Base-by-base conservation (phyloP, 306 rosid species). In the Cucurbita pepo region DNA sequence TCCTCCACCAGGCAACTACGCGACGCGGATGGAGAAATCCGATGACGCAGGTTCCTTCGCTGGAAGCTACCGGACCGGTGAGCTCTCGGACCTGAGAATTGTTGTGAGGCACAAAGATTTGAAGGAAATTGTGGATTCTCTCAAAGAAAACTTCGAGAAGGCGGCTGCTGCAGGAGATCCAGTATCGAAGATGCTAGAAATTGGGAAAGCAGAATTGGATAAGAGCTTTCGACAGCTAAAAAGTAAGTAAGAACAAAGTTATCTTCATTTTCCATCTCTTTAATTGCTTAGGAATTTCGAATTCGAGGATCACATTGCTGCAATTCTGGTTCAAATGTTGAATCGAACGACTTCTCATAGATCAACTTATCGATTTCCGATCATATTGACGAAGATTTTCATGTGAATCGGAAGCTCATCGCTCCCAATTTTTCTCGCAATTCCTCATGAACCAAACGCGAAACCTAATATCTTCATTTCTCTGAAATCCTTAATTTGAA, bases 111-210 rank as follows among this genome's bases (percentile, higher is more conserved):
- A 95, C 63, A 86, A 67, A 78, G 87, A 95, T 77, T 82, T 95
- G 90, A 89, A 81, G 88, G 99, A 95, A 85, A 95, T 95, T 22
- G 91, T 89, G 54, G 92, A 89, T 11, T 91, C 99, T 0, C 87
- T 95, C 45, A 86, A 61, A 77, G 92, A 95, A 56, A 84, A 91
- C 72, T 95, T 95, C 53, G 97, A 95, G 5, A 86, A 81, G 41
- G 96, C 97, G 1, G 95, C 99, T 1, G 37, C 69, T 4, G 92
- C 92, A 7, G 99, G 99, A 19, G 92, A 95, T 66, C 79, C 85
- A 77, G 92, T 91, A 13, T 89, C 99, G 7, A 90, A 88, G 70
- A 82, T 95, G 86, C 92, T 95, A 13, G 92, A 95, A 81, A 85
- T 88, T 60, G 84, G 96, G 5, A 80, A 82, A 74, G 97, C 96